Evolutionary conservation across 1,284 basidiomycete species (phyloP).

Genomic region (Cystobasidiaceae sp.): DNA sequence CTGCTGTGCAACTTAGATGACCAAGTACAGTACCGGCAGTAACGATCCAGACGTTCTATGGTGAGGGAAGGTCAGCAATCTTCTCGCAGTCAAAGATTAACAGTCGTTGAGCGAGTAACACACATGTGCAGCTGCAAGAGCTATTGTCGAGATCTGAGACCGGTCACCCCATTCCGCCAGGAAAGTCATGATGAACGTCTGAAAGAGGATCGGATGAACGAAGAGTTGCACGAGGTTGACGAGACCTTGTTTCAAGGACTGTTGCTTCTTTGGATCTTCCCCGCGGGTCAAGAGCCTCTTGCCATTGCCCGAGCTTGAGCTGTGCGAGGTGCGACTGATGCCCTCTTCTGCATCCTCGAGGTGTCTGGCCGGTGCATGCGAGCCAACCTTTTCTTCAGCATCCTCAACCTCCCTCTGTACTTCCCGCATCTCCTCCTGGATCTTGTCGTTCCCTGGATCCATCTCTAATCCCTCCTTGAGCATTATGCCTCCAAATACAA

Average conservation of each 20-base stretch:
- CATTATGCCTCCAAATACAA: slow-evolving; percentile 83
- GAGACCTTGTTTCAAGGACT: slow-evolving; percentile 57
- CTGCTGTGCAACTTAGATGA: slow-evolving; percentile 77
- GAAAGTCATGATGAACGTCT: slow-evolving; percentile 91
- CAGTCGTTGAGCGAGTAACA: slow-evolving; percentile 44
- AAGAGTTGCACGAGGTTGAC: slow-evolving; percentile 77
- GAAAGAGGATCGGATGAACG: slow-evolving; percentile 88
- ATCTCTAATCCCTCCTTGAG: slow-evolving; percentile 71
- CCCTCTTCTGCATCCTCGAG: slow-evolving; percentile 54
- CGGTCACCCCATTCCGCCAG: slow-evolving; percentile 98
- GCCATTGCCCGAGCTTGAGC: slow-evolving; percentile 47
- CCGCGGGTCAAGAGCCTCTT: slow-evolving; percentile 3
- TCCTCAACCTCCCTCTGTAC: slow-evolving; percentile 70
- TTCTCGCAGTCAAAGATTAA: not conserved
- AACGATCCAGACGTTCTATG: slow-evolving; percentile 70
- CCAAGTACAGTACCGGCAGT: slow-evolving; percentile 84
- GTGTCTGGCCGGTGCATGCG: slow-evolving; percentile 10
- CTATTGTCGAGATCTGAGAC: slow-evolving; percentile 95
- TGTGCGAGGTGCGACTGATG: slow-evolving; percentile 32
- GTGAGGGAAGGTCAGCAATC: not conserved
- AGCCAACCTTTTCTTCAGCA: slow-evolving; percentile 53
- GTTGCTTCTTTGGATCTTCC: not conserved
- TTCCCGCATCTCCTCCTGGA: slow-evolving; percentile 59
- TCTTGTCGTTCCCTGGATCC: slow-evolving; percentile 64
- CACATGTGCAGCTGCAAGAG: slow-evolving; percentile 90